These are phyloP conservation scores for Paracamarosporium sp. DNA, from an alignment of 2,329 filamentous ascomycete genomes.

Conservation along the genomic window DNA sequence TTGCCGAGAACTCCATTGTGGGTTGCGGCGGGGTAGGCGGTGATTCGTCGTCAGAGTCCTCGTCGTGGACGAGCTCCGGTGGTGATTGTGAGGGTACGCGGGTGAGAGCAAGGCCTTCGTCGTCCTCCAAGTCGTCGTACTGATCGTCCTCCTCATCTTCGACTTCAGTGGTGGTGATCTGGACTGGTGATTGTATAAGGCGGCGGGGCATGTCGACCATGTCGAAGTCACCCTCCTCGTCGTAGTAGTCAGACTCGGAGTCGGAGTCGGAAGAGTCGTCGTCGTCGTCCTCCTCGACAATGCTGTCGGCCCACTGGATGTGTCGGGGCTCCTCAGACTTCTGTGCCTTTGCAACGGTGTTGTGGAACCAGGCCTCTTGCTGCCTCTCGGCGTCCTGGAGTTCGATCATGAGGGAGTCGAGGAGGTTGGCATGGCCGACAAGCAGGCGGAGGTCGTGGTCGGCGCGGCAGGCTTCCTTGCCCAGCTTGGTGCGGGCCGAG, in stretches of 20 bases:
- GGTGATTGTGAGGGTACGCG: constrained; percentile 54
- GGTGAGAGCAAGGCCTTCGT: constrained; percentile 54
- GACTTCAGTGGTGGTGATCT: constrained; percentile 52
- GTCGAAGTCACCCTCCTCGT: constrained; percentile 60
- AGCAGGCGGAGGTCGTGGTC: constrained; percentile 96
- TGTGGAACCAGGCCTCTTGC: constrained; percentile 98
- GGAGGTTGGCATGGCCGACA: constrained; percentile 97
- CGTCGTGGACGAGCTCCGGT: constrained; percentile 58
- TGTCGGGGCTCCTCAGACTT: constrained; percentile 69
- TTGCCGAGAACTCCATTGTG: constrained; percentile 54
- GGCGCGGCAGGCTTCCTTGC: constrained; percentile 83
- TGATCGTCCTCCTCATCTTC: constrained; percentile 51
- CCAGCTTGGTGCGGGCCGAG: constrained; percentile 95
- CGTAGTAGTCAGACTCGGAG: constrained; percentile 61
- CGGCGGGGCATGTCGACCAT: constrained; percentile 51
- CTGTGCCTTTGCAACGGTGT: constrained; percentile 81
- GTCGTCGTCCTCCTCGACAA: constrained; percentile 77
- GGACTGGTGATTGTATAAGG: constrained; percentile 49
- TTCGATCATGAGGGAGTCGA: constrained; percentile 90
- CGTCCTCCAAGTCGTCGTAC: constrained; percentile 56
- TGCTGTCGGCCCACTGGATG: constrained; percentile 85
- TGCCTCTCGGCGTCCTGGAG: constrained; percentile 93
- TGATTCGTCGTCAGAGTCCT: constrained; percentile 57
- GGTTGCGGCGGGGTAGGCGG: constrained; percentile 56
- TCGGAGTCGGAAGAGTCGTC: constrained; percentile 53